Evolutionary conservation across 129 eudicot genomes (phyloP), one percentile per base, ranked within the genome.

Genomic region (Ambrosia artemisiifolia): DNA sequence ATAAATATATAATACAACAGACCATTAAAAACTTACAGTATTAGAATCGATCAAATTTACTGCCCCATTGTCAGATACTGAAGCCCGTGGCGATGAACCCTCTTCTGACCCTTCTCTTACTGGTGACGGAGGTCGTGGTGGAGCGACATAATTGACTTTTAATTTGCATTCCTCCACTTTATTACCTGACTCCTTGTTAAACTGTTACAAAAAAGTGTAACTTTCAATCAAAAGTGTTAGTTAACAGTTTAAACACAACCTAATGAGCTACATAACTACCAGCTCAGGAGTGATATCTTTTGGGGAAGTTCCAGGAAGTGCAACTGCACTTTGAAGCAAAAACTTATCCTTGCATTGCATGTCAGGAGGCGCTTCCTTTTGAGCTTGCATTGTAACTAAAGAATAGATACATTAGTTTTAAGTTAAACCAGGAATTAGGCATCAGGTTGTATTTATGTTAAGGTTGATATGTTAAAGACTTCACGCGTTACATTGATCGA

Each of bases 341-440:
- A 91, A 91, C 77, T 91, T 91, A 75, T 91, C 97, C 85, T 80
- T 88, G 88, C 97, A 87, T 70, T 85, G 91, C 97, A 91, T 85
- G 81, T 91, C 95, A 2, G 81, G 75, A 68, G 97, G 97, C 53
- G 88, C 85, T 77, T 91, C 97, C 75, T 80, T 85, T 70, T 91
- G 95, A 47, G 95, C 97, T 84, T 91, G 97, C 95, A 91, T 88
- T 34, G 95, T 91, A 57, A 91, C 97, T 91, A 57, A 42, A 51
- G 30, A 59, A n/a, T 42, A 13, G 28, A 40, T 32, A 20, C 13
- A 53, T n/a, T 20, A n/a, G 10, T 71, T 40, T 50, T 54, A 57
- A n/a, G n/a, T n/a, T n/a, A n/a, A n/a, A 67, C 30, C 61, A 54
- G 61, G 32, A 54, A 9, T 19, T 54, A 24, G 49, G 56, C 20